A percentile compares a stretch with the other conserved stretches of the same genome.
These are phyloP conservation scores for Eruca vesicaria DNA, from an alignment of 441 rosid species.

Conservation along the genomic window DNA sequence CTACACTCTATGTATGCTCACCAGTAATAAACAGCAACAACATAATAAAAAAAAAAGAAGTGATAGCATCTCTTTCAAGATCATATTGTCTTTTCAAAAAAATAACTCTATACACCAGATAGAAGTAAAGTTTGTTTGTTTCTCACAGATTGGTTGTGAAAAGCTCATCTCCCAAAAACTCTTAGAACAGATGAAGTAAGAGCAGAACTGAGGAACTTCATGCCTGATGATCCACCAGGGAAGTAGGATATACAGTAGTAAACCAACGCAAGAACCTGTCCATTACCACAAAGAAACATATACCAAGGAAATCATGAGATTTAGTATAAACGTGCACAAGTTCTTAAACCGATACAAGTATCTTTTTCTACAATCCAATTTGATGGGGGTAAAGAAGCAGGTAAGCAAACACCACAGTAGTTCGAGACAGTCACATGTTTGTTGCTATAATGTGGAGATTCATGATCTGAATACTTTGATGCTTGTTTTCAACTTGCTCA, in stretches of 20 bases:
- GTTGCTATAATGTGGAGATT: background rate
- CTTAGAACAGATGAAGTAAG: constrained; percentile 60
- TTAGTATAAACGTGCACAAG: background rate
- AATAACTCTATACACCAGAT: constrained; percentile 25
- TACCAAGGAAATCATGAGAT: background rate
- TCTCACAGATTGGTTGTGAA: background rate
- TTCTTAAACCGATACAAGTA: background rate
- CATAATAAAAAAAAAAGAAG: background rate
- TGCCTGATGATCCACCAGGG: constrained; percentile 78
- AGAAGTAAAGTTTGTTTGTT: background rate
- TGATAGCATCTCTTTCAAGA: background rate
- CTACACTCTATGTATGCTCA: background rate
- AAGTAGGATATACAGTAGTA: constrained; percentile 73
- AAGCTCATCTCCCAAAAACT: constrained; percentile 60
- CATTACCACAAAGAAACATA: background rate
- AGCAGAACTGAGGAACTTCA: constrained; percentile 64
- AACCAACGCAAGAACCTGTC: constrained; percentile 59
- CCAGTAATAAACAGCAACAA: background rate
- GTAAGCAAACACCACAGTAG: background rate
- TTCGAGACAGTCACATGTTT: background rate
- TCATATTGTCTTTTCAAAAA: background rate
- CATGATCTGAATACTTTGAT: background rate
- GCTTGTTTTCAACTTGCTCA: background rate
- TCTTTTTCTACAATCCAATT: background rate
- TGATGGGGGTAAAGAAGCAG: background rate